Evolutionary conservation across 129 eudicot species (phyloP).

Genomic region (Erigeron canadensis): DNA sequence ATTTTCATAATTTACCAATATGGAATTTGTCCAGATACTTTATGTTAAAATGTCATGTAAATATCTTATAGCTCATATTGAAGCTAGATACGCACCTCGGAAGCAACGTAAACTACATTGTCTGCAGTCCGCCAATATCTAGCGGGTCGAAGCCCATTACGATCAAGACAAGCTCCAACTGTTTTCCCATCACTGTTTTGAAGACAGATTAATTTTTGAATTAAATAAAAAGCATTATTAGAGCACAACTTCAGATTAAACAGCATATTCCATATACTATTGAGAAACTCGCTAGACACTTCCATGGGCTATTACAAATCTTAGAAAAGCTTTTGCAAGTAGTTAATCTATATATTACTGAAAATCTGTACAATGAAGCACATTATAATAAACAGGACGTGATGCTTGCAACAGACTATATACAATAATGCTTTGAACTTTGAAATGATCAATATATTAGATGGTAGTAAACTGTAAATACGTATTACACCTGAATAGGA

Average conservation of each 20-base stretch:
- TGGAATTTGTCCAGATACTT: constrained; percentile 10
- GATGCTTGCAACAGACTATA: background rate
- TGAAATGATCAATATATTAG: constrained; percentile 4
- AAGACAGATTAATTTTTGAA: constrained; percentile 12
- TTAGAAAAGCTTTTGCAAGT: too few relatives aligned
- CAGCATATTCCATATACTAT: background rate
- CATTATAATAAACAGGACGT: background rate
- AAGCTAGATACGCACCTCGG: constrained; percentile 63
- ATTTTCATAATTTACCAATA: background rate
- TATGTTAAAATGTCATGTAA: constrained; percentile 2
- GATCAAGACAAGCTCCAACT: constrained; percentile 98
- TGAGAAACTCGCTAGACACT: constrained; percentile 7
- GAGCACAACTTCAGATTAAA: background rate
- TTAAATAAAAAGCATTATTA: background rate
- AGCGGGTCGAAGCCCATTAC: constrained; percentile 99
- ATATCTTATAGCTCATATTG: constrained; percentile 5
- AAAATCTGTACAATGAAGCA: too few relatives aligned
- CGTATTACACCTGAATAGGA: constrained; percentile 71
- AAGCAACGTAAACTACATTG: constrained; percentile 98
- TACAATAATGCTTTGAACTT: background rate
- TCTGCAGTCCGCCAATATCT: constrained; percentile 98
- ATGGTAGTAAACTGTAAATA: background rate
- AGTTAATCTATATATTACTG: too few relatives aligned
- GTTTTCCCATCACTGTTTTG: constrained; percentile 90
- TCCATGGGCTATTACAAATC: background rate